Evolutionary conservation across 495 filamentous ascomycete genomes (phyloP).

Genomic region (Tuber borchii): DNA sequence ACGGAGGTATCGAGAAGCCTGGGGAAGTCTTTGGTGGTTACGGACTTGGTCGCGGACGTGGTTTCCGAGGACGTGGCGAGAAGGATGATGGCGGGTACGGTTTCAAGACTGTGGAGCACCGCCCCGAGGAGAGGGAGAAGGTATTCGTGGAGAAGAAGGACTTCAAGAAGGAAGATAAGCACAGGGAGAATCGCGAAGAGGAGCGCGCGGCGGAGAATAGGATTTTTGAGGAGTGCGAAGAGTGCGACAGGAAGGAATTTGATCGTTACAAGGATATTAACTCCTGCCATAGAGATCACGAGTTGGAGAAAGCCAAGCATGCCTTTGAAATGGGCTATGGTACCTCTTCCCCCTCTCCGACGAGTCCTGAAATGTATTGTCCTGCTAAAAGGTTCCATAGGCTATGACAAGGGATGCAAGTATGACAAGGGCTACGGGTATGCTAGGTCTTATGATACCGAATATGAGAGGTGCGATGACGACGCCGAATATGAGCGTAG

Average conservation of each 20-base stretch:
- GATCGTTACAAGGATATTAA: not conserved
- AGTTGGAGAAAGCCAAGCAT: constrained; percentile 12
- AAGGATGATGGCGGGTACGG: not conserved
- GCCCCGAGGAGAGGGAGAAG: not conserved
- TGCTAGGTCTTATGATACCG: constrained; percentile 25
- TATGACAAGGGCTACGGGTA: constrained; percentile 37
- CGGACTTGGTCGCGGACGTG: not conserved
- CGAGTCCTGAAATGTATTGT: not conserved
- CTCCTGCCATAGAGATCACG: not conserved
- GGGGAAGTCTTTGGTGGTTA: no score
- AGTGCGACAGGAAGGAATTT: constrained; percentile 8
- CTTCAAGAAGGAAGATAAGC: constrained; percentile 4
- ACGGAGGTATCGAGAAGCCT: no score
- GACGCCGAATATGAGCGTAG: constrained; percentile 3
- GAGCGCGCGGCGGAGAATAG: constrained; percentile 3
- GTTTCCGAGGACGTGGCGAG: not conserved
- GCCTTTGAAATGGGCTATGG: constrained; percentile 27
- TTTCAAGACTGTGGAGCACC: not conserved
- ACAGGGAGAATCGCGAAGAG: constrained; percentile 3
- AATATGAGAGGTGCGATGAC: constrained; percentile 22
- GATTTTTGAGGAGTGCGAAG: constrained; percentile 8
- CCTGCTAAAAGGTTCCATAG: constrained; percentile 6
- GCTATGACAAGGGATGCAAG: constrained; percentile 33
- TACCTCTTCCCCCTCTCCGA: not conserved
- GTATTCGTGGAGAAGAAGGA: not conserved